Base-by-base conservation (phyloP, 495 filamentous ascomycete species). In the Aspergillus leporis region DNA sequence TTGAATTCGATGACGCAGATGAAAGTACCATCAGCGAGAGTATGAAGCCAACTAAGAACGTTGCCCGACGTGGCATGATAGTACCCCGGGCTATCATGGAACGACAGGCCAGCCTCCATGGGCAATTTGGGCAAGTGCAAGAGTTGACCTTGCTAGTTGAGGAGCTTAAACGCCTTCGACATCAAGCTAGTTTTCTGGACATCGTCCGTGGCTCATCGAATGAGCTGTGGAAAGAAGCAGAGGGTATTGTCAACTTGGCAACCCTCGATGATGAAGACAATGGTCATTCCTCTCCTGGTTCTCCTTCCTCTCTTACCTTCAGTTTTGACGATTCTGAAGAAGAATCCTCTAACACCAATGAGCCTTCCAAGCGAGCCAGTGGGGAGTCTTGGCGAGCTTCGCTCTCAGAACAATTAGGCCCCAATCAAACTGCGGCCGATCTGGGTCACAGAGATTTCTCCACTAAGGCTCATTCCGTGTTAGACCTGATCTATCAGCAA, bases 61-160 rank as follows among this genome's bases (percentile, higher is more conserved):
- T 59, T 23, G 62, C 62, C 18, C 65, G 68, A 18, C 65, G 68
- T 19, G 81, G 81, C 3, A 90, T 95, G 83, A 74, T 89, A 36
- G 89, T 96, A 48, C 91, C 91, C 3, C 81, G 83, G 47, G 89
- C 90, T 25, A 96, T 96, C 59, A 82, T 92, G 61, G 91, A 91
- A 50, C 85, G 87, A 12, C 91, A 95, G 75, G 90, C 89, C 14
- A 93, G 85, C 60, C 86, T 96, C 23, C 88, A 87, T 63, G 91
- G 90, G 16, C 90, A 96, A 67, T 90, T 91, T 36, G 91, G 90
- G 22, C 90, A 93, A 59, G 91, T 96, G 18, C 85, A 91, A 43
- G 91, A 96, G 70, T 74, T 96, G 51, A 93, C 90, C 10, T 69
- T 93, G 21, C 74, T 96, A 12, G 91, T 96, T 48, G 87, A 92